Evolutionary conservation across 371 early-diverging fungal species (phyloP), one percentile per base, ranked within the genome.

Genomic region (Mucor plumbeus): DNA sequence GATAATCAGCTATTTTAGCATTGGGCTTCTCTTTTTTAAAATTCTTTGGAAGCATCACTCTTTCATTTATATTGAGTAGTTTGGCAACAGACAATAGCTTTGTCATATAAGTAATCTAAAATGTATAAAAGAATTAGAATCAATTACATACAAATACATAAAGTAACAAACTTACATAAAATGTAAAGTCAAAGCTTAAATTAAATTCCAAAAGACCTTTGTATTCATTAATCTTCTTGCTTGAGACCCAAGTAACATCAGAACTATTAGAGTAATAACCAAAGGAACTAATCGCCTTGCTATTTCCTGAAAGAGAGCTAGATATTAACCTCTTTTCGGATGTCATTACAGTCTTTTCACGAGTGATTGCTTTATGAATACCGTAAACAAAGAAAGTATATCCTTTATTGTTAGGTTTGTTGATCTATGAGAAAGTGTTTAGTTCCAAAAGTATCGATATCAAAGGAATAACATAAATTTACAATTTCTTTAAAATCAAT

Each of bases 1-100:
- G 83, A 56, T 81, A 81, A 0, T 75, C 70, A 9, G 63, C n/a
- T 11, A 19, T 50, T 26, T 71, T 75, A 9, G 75, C 69, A 7
- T 78, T 73, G 9, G 75, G 77, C 21, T 77, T 71, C 0, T 65
- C 53, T 17, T 74, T 64, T n/a, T 70, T 68, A 41, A 72, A 85
- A 15, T 73, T 71, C 48, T 75, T 76, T 3, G 83, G 83, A 10
- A 82, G 63, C 3, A 63, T 64, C 1, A 78, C 60, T 26, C 41
- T 33, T 5, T 68, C 34, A 39, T 76, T 70, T 57, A 77, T 55
- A 47, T 81, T 40, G 15, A 58, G 60, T 10, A 58, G 60, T 10
- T 65, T 38, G 14, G 13, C n/a, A 11, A 34, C 13, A n/a, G 21
- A 11, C 4, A 64, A 19, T 1, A 64, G 0, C 9, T 39, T 64